A percentile compares a stretch with the other conserved stretches of the same genome.
Conservation (phyloP, 2,329 filamentous ascomycete species). For the Monosporascus sp. region DNA sequence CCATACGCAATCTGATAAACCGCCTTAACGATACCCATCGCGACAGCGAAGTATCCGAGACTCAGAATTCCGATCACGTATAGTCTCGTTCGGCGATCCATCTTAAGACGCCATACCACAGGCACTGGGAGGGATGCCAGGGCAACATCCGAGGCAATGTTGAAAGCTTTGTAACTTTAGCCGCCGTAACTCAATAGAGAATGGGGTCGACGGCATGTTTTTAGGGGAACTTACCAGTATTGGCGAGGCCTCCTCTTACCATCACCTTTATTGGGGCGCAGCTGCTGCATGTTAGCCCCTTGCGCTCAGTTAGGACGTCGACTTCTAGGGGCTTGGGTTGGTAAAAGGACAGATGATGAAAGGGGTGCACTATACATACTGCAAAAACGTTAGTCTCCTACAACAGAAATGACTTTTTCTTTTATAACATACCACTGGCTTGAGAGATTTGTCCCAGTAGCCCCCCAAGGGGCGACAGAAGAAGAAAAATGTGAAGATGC, state of each 20-base stretch:
- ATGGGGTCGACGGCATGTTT: background rate
- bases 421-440: background rate
- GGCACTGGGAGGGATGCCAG: conserved; percentile 38
- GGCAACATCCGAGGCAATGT: conserved; percentile 39
- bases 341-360: no score
- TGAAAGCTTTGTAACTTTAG: conserved; percentile 24
- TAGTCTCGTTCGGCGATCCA: conserved; percentile 31
- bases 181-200: no score
- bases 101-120: conserved; percentile 37
- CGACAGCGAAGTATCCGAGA: conserved; percentile 37
- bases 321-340: no score
- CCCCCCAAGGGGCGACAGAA: conserved; percentile 14
- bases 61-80: conserved; percentile 37
- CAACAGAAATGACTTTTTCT: no score
- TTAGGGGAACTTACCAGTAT: conserved; percentile 7
- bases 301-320: no score
- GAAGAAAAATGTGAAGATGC: conserved; percentile 11
- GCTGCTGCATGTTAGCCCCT: background rate
- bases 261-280: conserved; percentile 12
- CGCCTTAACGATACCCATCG: conserved; percentile 35
- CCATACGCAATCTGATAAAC: conserved; percentile 31
- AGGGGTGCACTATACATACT: no score
- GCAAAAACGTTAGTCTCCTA: no score
- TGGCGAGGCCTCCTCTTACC: conserved; percentile 16
- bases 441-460: conserved; percentile 9